Base-by-base conservation (phyloP, 768 basidiomycete species). In the Pleurotus citrinopileatus region DNA sequence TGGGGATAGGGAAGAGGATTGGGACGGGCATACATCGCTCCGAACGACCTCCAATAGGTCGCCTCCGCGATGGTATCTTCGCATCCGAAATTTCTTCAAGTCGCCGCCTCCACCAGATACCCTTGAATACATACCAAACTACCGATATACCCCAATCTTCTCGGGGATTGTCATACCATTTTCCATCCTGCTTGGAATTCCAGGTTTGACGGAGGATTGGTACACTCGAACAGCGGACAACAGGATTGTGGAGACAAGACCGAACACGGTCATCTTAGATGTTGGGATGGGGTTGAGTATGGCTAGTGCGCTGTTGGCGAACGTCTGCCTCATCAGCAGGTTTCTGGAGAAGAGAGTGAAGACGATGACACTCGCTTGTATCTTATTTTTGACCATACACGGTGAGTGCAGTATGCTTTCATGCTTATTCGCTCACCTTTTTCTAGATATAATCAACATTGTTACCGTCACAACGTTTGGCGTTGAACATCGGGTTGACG, bases 161-260 rank as follows among this genome's bases (percentile, higher is more conserved):
- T 82, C 88, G 12, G 86, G 85, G 17, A 73, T 87, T 36, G 65
- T 84, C 56, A 81, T 89, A 32, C 87, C 89, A 0, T 90, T 94
- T 61, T 80, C 86, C 15, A 87, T 92, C 45, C 74, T 94, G n/a
- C 74, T 93, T 26, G 87, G 88, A 60, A 89, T 94, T 25, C 91
- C 91, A 0, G 86, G 87, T 13, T 68, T 92, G 9, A 92, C 89
- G 1, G 84, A 83, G 55, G 76, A 79, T 50, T 89, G 88, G 89
- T 89, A 84, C 57, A 77, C 87, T 54, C 77, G 76, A 4, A 89
- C 81, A 0, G 68, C 73, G 26, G 64, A 71, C 17, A 69, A 78
- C 55, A 37, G 74, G 22, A 66, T 70, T 3, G 68, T 85, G 1
- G 78, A 86, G 29, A 72, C 65, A 4, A 73, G 69, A 45, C 63